Base-by-base conservation (phyloP, 495 filamentous ascomycete species). In the Penicillium manginii region DNA sequence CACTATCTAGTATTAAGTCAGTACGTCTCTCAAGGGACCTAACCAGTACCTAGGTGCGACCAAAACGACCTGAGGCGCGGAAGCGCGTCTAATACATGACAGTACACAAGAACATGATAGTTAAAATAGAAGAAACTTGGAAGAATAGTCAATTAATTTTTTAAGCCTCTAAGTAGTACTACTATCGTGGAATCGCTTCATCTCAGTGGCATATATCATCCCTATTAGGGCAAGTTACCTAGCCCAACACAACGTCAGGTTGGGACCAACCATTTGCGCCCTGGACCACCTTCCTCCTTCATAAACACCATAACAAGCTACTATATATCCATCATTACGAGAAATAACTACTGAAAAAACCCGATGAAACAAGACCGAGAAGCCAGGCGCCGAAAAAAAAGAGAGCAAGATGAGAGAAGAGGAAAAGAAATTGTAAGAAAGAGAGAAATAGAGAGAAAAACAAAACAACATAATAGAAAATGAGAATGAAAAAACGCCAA, bases 261-360 rank as follows among this genome's bases (percentile, higher is more conserved):
- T 42, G 3, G 39, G 15, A 18, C 9, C 6, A 9, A 18, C 40
- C n/a, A 17, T 17, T 19, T n/a, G 6, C 4, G 11, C 9, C 35
- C 4, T 37, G 12, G 35, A n/a, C 2, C 11, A 33, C 31, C 31
- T 14, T 11, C 35, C 40, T n/a, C 17, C 4, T 18, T 45, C 40
- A n/a, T 15, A 39, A 55, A 22, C 17, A 17, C 22, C 52, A 33
- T 35, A 17, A 12, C 22, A 23, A 14, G 32, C 42, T 56, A 51
- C 39, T 59, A 59, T 54, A 54, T 48, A 59, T 40, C 42, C 19
- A 52, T 37, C 29, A 14, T 31, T 17, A 49, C 40, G 40, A 17
- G 17, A 59, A 53, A 59, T 54, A 54, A 40, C 57, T 54, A 59
- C 57, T 49, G 39, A 12, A 32, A 32, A 54, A 51, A 47, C 12